Percentiles rank a stretch among this genome's conserved stretches.
Evolutionary conservation across 129 eudicot species (phyloP).

Genomic region (Scalesia atractyloides): DNA sequence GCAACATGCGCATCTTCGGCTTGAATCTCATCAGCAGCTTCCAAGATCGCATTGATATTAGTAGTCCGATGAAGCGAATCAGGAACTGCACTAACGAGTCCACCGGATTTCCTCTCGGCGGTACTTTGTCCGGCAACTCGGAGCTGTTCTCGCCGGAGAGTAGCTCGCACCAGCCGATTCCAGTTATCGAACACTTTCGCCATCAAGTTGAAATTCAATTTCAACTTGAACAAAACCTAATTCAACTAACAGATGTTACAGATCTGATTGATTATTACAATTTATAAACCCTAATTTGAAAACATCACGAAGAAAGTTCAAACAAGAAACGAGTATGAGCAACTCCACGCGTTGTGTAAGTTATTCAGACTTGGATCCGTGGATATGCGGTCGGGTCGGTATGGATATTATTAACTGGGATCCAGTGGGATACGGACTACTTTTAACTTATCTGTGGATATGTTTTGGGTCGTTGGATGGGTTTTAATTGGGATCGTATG

Average conservation of each 20-base stretch:
- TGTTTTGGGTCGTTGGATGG: constrained; percentile 30
- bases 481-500: constrained; percentile 10
- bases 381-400: constrained; percentile 24
- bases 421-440: constrained; percentile 12
- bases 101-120: constrained; percentile 62
- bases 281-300: constrained; percentile 24
- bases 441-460: not conserved
- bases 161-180: constrained; percentile 78
- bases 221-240: constrained; percentile 28
- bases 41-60: constrained; percentile 74
- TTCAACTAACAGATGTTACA: not conserved
- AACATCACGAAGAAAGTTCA: constrained; percentile 24
- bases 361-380: constrained; percentile 33
- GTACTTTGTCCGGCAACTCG: constrained; percentile 50
- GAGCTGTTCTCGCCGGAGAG: constrained; percentile 68
- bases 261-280: constrained; percentile 14
- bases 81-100: constrained; percentile 85
- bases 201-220: constrained; percentile 40
- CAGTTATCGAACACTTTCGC: constrained; percentile 58
- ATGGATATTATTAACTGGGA: not conserved
- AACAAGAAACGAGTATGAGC: constrained; percentile 24
- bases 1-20: constrained; percentile 85
- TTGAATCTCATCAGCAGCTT: constrained; percentile 94
- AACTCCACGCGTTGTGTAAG: constrained; percentile 34
- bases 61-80: constrained; percentile 76